Conservation (phyloP, 768 basidiomycete genomes). For the Kwoniella europaea region DNA sequence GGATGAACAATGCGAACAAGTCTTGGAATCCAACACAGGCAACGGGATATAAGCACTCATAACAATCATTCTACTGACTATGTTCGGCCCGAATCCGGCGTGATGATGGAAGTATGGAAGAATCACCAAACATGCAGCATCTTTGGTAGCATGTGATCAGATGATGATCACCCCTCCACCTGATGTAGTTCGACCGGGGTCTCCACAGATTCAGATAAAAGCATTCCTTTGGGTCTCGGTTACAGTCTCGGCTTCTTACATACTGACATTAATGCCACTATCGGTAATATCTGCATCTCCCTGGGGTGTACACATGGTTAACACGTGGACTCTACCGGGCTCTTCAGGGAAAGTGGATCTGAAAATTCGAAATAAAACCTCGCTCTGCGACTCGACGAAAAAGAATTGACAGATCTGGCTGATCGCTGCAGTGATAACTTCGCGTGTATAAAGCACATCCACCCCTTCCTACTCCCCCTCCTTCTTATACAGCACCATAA, state of each 20-base stretch:
- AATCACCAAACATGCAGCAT: too few relatives aligned
- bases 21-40: background rate
- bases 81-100: conserved; percentile 11
- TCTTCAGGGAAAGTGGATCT: background rate
- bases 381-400: conserved; percentile 1
- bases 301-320: background rate
- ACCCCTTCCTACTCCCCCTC: background rate
- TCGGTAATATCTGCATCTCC: background rate
- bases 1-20: background rate
- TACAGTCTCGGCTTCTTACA: background rate
- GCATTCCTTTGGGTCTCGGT: background rate
- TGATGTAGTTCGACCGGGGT: background rate
- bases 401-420: background rate
- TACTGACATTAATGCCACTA: background rate
- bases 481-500: conserved; percentile 5
- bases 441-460: background rate
- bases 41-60: background rate
- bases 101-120: background rate
- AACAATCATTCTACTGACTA: too few relatives aligned
- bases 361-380: background rate
- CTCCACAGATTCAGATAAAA: background rate
- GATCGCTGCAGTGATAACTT: conserved; percentile 1
- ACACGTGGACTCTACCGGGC: background rate
- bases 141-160: too few relatives aligned
- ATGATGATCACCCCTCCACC: too few relatives aligned